Base-by-base conservation (phyloP, 805 yeast species). In the Sporopachydermia quercuum region DNA sequence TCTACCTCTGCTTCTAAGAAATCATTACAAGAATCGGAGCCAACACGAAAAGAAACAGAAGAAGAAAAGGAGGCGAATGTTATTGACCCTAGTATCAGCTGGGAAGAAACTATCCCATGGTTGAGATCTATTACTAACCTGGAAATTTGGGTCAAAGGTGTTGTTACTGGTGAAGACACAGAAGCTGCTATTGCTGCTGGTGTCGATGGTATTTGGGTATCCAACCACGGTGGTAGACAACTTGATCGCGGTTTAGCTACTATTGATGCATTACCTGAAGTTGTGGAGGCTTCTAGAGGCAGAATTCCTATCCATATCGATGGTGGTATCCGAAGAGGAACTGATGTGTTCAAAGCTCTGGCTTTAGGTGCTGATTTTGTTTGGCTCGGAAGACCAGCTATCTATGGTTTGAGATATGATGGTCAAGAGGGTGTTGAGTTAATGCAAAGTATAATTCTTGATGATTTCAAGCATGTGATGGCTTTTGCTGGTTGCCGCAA, bases 161-260 rank as follows among this genome's bases (percentile, higher is more conserved):
- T 80, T 5, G 81, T 77, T 53, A 61, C 78, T 4, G 72, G 71
- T 13, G 84, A 76, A 45, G 87, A 80, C 51, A 71, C 77, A 2
- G 57, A 74, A 13, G 52, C 58, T 38, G 83, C 86, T 4, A 68
- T 71, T 3, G 68, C 70, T 40, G 57, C 67, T 41, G 79, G 79
- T 0, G 68, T 74, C 30, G 68, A 69, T 34, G 87, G 84, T 4
- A 71, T 76, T 17, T 66, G 78, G 36, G 60, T 80, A 13, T 76
- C 85, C 8, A 79, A 80, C 50, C 85, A 79, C 53, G 87, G 86
- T 15, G 87, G 86, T 6, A 61, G 86, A 40, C 85, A 78, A 51
- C 60, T 80, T 37, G 87, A 79, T 47, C 71, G 67, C 34, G 64
- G 78, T 1, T 60, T 68, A 43, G 70, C 86, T 0, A 73, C 84